Evolutionary conservation across 805 yeast species (phyloP).

Genomic region (Pichia manshurica): DNA sequence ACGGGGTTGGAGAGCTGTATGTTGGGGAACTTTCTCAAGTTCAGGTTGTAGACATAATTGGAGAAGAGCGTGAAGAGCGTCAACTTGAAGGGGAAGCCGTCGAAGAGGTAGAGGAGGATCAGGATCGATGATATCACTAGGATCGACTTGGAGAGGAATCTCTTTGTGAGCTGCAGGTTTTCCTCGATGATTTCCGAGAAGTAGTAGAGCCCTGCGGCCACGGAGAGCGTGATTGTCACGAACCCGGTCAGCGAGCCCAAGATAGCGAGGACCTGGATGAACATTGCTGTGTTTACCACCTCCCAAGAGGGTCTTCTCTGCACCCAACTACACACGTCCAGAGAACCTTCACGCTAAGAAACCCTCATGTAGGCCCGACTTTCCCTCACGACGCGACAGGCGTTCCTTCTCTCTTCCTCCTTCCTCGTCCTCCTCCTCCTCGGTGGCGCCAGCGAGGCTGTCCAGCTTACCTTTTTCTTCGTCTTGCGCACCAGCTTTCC

Average conservation of each 20-base stretch:
- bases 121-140: conserved; percentile 52
- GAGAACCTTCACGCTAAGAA: too few relatives aligned
- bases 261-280: conserved; percentile 53
- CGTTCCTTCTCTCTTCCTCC: not conserved
- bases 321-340: too few relatives aligned
- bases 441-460: too few relatives aligned
- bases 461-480: too few relatives aligned
- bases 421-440: not conserved
- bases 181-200: conserved; percentile 91
- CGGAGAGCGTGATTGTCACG: conserved; percentile 48
- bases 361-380: too few relatives aligned
- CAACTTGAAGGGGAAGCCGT: conserved; percentile 70
- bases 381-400: too few relatives aligned
- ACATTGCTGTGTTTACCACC: conserved; percentile 40
- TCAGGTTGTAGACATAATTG: conserved; percentile 69
- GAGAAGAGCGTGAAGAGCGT: conserved; percentile 64
- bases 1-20: conserved; percentile 67
- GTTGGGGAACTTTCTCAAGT: conserved; percentile 76
- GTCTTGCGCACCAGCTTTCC: too few relatives aligned
- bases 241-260: conserved; percentile 60
- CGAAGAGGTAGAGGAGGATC: conserved; percentile 52
- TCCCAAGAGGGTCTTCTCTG: too few relatives aligned
- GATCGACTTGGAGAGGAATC: conserved; percentile 60
- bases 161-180: conserved; percentile 77
- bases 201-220: conserved; percentile 90